Evolutionary conservation across 2,329 filamentous ascomycete species (phyloP), one percentile per base, ranked within the genome.

Genomic region (Neonectria punicea): DNA sequence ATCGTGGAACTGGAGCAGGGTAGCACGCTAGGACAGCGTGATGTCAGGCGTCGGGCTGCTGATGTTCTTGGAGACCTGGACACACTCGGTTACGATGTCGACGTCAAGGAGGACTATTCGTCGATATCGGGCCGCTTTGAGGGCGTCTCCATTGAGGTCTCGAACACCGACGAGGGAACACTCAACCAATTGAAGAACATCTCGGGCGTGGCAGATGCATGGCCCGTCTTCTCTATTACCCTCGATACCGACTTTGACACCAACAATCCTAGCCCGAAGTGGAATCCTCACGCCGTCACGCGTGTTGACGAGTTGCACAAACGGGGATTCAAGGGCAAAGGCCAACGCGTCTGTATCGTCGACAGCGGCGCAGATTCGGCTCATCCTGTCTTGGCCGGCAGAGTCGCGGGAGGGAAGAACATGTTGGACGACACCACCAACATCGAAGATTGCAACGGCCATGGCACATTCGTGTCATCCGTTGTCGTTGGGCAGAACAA

Each of bases 331-430:
- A 72, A 68, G 36, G 70, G 69, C 10, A 54, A 60, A 7, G 69
- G 69, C 0, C 68, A 71, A 34, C 60, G 67, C n/a, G 63, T 70
- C 13, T 72, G 69, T 44, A 58, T 72, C n/a, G 56, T 72, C 16
- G 70, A 72, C 59, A 71, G 59, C 9, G 69, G 70, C 10, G 62
- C 66, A 6, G 69, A 72, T 30, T 55, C 55, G 0, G 51, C 54
- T 1, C 70, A 70, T 11, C 69, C 69, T 14, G 69, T 58, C 5
- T 57, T 71, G 13, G n/a, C 44, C 9, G 69, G 68, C 46, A 54
- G 53, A 7, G 39, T 72, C 25, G 68, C 61, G 5, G 70, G 68
- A 25, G 70, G 69, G 1, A 68, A 53, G 36, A 71, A 71, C 11
- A 53, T 71, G 46, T 18, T 72, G n/a, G 69, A 70, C 6, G 53